Conservation (phyloP, 1,284 basidiomycete genomes). For the Neotropicomus parvogracilis region DNA sequence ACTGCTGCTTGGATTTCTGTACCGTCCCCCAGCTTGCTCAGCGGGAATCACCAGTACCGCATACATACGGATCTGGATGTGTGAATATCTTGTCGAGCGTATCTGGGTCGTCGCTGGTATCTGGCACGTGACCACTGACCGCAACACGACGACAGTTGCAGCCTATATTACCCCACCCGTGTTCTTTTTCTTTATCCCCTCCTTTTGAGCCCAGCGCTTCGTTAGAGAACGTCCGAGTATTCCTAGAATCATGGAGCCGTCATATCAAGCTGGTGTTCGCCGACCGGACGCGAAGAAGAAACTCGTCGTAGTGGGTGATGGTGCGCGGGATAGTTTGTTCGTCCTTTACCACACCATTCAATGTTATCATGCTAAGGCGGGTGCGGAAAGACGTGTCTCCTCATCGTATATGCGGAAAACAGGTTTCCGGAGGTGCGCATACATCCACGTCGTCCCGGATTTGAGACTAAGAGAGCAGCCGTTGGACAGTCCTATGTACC, state of each 20-base stretch:
- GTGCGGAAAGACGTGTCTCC: constrained; percentile 86
- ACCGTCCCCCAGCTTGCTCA: too few relatives aligned
- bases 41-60: too few relatives aligned
- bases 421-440: constrained; percentile 89
- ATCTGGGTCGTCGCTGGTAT: not conserved
- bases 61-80: too few relatives aligned
- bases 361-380: constrained; percentile 49
- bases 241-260: constrained; percentile 22
- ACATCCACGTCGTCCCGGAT: constrained; percentile 7
- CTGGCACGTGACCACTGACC: constrained; percentile 22
- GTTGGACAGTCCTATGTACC: constrained; percentile 86
- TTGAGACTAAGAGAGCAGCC: constrained; percentile 11
- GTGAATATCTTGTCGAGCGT: too few relatives aligned
- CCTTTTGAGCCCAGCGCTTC: not conserved
- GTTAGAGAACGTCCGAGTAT: not conserved
- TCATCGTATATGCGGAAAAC: constrained; percentile 95
- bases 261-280: constrained; percentile 28
- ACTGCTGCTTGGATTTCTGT: too few relatives aligned
- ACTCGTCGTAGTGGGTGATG: constrained; percentile 87
- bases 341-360: constrained; percentile 33
- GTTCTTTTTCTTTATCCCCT: not conserved
- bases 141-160: not conserved
- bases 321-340: constrained; percentile 48
- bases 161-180: not conserved
- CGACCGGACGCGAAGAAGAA: constrained; percentile 85